These are phyloP conservation scores for Isatis tinctoria DNA, from an alignment of 345 rosid genomes.

Conservation along the genomic window DNA sequence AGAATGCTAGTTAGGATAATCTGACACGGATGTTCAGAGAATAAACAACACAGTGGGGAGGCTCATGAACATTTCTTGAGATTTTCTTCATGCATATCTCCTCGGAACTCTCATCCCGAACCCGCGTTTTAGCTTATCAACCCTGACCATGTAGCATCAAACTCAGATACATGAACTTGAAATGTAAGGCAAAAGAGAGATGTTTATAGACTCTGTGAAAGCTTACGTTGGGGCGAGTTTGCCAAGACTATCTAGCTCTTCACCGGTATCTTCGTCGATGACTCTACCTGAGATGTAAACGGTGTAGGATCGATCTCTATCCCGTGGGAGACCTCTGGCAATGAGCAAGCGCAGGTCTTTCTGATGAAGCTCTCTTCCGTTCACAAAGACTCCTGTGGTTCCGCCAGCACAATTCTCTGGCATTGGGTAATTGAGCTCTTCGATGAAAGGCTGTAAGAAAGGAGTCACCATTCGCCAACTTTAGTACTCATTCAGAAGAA, in stretches of 20 bases:
- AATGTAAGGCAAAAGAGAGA: background rate
- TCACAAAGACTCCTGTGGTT: conserved; percentile 64
- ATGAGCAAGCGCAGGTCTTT: conserved; percentile 75
- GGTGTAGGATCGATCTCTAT: conserved; percentile 61
- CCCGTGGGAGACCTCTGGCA: conserved; percentile 69
- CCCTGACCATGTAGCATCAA: conserved; percentile 43
- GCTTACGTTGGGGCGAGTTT: conserved; percentile 97
- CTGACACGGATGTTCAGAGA: background rate
- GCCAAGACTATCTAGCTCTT: conserved; percentile 84
- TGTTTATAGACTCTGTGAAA: background rate
- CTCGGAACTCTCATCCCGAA: conserved; percentile 87
- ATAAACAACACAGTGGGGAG: background rate
- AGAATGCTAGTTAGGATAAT: conserved; percentile 7
- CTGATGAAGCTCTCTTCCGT: conserved; percentile 86
- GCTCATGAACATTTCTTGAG: background rate
- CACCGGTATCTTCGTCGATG: conserved; percentile 80
- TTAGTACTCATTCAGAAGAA: background rate
- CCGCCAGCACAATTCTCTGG: conserved; percentile 81
- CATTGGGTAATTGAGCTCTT: conserved; percentile 80
- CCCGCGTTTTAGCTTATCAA: conserved; percentile 78
- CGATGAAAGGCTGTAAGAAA: conserved; percentile 69
- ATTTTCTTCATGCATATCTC: conserved; percentile 33
- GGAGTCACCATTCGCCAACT: background rate
- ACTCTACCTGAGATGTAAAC: conserved; percentile 81
- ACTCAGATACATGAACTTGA: conserved; percentile 7